Percentiles rank a stretch among this genome's conserved stretches.
Evolutionary conservation across 306 rosid genomes (phyloP).

Genomic region (Dalbergia cochinchinensis): DNA sequence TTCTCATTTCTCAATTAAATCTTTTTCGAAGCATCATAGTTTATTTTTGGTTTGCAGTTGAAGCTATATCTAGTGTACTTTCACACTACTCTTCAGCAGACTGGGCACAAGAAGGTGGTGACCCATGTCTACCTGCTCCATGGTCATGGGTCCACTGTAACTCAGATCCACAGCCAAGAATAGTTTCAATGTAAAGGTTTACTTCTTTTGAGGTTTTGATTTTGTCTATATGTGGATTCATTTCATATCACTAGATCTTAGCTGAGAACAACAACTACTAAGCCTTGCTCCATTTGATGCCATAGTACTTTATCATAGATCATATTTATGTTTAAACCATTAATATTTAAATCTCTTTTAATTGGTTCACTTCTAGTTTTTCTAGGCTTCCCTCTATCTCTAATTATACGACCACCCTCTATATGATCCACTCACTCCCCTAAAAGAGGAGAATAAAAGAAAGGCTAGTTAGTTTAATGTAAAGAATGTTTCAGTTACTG

Average conservation of each 20-base stretch:
- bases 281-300: no score
- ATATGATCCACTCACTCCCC: background rate
- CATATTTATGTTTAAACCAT: no score
- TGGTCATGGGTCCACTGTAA: constrained; percentile 97
- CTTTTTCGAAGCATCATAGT: constrained; percentile 21
- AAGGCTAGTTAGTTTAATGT: constrained; percentile 4
- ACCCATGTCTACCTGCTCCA: constrained; percentile 95
- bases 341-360: no score
- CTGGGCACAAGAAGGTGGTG: constrained; percentile 94
- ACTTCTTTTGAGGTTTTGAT: constrained; percentile 30
- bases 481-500: constrained; percentile 23
- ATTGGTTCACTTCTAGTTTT: no score
- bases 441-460: background rate
- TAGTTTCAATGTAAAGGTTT: constrained; percentile 77
- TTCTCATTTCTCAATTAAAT: background rate
- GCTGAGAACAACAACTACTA: no score
- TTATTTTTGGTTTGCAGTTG: constrained; percentile 65
- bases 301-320: no score
- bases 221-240: constrained; percentile 19
- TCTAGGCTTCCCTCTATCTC: no score
- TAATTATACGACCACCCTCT: no score
- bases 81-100: constrained; percentile 69
- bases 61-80: constrained; percentile 62
- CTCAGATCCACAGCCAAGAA: constrained; percentile 79
- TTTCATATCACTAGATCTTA: no score